Percentiles rank a stretch among this genome's conserved stretches.
Conservation (phyloP, 495 filamentous ascomycete genomes). For the Choiromyces venosus region DNA sequence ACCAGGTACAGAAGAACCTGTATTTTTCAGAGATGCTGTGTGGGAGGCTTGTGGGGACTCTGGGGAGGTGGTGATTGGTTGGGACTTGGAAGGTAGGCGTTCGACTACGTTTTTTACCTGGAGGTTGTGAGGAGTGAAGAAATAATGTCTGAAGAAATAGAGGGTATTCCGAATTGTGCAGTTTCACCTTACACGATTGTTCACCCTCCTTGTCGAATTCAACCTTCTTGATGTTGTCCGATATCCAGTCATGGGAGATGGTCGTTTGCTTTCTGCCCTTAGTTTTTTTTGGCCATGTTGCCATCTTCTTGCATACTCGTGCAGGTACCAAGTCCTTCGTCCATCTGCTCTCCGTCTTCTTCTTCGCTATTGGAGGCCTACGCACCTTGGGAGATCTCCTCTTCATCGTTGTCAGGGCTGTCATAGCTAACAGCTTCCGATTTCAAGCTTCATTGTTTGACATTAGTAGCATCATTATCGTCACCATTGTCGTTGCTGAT, state of each 20-base stretch:
- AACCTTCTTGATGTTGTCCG: slow-evolving; percentile 61
- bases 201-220: slow-evolving; percentile 70
- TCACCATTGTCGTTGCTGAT: slow-evolving; percentile 65
- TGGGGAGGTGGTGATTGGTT: no score
- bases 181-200: slow-evolving; percentile 67
- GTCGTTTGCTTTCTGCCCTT: slow-evolving; percentile 44
- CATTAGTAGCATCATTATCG: slow-evolving; percentile 76
- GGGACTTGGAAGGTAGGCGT: no score
- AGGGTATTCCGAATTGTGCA: slow-evolving; percentile 92
- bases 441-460: slow-evolving; percentile 66
- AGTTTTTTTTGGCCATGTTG: slow-evolving; percentile 49
- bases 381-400: slow-evolving; percentile 55
- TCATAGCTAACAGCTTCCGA: slow-evolving; percentile 80
- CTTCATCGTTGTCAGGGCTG: slow-evolving; percentile 85
- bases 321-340: slow-evolving; percentile 53
- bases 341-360: slow-evolving; percentile 49
- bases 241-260: slow-evolving; percentile 6
- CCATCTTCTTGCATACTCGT: slow-evolving; percentile 36
- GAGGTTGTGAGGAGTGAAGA: no score
- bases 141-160: no score
- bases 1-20: no score
- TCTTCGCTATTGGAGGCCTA: slow-evolving; percentile 49
- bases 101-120: no score
- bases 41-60: no score
- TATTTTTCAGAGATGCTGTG: no score